Evolutionary conservation across 768 basidiomycete genomes (phyloP).

Genomic region (Melanogaster broomeanus): DNA sequence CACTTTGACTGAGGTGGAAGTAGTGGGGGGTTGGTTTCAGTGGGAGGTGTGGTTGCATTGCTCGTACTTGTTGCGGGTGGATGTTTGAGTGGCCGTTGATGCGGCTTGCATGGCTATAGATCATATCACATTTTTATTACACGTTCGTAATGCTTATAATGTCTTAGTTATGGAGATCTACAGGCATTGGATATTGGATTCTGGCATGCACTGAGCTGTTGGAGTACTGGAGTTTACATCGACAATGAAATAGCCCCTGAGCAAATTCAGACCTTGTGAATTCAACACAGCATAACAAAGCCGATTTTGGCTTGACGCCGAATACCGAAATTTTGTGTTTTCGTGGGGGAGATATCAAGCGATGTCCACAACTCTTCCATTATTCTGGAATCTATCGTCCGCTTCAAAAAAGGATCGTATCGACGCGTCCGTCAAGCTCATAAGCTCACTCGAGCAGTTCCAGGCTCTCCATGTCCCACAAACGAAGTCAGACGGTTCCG

Average conservation of each 20-base stretch:
- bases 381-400: conserved; percentile 94
- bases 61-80: background rate
- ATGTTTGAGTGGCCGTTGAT: no score
- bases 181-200: background rate
- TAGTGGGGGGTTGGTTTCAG: background rate
- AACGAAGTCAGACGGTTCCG: conserved; percentile 36
- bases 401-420: conserved; percentile 76
- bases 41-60: background rate
- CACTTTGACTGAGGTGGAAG: conserved; percentile 50
- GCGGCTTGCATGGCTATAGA: conserved; percentile 2
- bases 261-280: background rate
- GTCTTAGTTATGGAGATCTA: background rate
- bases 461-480: conserved; percentile 65
- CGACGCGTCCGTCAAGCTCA: conserved; percentile 82
- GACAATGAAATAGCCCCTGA: conserved; percentile 5
- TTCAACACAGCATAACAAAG: conserved; percentile 31
- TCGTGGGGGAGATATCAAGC: background rate
- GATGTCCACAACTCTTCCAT: conserved; percentile 86
- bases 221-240: background rate
- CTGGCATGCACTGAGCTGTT: background rate
- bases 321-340: conserved; percentile 11
- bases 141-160: conserved; percentile 4
- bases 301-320: conserved; percentile 4
- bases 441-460: conserved; percentile 81
- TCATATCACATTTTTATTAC: background rate